Evolutionary conservation across 2,329 filamentous ascomycete genomes (phyloP).

Genomic region (Colletotrichum gloeosporioides): DNA sequence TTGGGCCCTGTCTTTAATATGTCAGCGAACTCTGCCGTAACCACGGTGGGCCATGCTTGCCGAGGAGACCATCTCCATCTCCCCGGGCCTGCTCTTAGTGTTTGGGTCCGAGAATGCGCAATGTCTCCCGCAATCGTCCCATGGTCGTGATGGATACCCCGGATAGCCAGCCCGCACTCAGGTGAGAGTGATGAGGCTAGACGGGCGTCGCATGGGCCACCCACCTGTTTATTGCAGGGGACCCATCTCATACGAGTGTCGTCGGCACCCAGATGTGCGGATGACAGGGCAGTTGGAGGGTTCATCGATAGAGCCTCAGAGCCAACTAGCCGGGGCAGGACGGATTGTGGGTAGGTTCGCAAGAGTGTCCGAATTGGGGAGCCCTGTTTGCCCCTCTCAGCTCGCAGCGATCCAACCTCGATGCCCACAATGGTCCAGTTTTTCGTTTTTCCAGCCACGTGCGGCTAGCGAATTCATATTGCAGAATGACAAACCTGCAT

Average conservation of each 20-base stretch:
- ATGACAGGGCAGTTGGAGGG: slow-evolving; percentile 1
- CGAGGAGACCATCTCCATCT: background rate
- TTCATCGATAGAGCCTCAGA: slow-evolving; percentile 10
- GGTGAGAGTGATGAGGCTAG: background rate
- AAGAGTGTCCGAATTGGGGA: slow-evolving; percentile 14
- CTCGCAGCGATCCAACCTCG: background rate
- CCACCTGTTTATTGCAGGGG: slow-evolving; percentile 9
- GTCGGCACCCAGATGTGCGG: background rate
- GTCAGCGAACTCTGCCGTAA: slow-evolving; percentile 14
- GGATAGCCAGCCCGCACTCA: background rate
- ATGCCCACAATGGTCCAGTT: background rate
- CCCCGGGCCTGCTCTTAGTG: background rate
- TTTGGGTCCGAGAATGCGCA: background rate
- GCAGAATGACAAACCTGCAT: background rate
- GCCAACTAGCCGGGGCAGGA: background rate
- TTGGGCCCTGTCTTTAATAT: slow-evolving; percentile 14
- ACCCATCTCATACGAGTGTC: background rate
- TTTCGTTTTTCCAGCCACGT: background rate
- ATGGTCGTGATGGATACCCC: slow-evolving; percentile 8
- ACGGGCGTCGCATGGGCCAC: background rate
- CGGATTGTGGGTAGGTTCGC: slow-evolving; percentile 12
- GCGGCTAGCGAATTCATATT: background rate
- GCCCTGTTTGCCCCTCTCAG: background rate
- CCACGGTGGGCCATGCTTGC: background rate
- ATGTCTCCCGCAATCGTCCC: slow-evolving; percentile 3